Conservation (phyloP, 1,284 basidiomycete genomes). For the Irpex sp. region DNA sequence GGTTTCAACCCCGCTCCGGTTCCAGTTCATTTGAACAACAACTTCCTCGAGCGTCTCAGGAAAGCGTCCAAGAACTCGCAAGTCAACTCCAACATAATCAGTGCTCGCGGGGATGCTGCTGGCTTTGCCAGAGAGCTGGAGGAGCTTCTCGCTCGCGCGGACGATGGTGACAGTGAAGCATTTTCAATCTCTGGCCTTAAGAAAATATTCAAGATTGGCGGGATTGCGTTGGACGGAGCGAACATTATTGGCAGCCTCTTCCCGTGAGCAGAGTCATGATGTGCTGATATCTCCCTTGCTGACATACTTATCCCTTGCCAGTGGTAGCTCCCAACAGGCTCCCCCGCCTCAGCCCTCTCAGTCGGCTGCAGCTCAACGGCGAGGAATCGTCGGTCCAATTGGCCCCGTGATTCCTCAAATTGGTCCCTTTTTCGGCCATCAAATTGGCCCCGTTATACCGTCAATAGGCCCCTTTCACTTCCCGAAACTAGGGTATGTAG, state of each 20-base stretch:
- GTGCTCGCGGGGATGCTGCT: neutral
- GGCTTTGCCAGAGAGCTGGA: neutral
- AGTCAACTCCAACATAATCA: neutral
- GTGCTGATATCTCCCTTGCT: neutral
- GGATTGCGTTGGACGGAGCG: neutral
- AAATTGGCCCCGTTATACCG: neutral
- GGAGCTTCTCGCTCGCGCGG: neutral
- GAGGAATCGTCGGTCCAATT: neutral
- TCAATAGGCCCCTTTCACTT: neutral
- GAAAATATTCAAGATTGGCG: neutral
- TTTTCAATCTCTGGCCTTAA: neutral
- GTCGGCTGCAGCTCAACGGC: neutral
- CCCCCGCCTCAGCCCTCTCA: neutral
- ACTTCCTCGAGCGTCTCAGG: neutral
- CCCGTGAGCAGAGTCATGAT: neutral
- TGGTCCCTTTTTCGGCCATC: too few species aligned
- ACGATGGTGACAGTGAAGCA: neutral
- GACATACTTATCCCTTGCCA: neutral
- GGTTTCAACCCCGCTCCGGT: neutral
- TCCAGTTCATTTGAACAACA: neutral
- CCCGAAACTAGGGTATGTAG: neutral
- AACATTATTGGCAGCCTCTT: neutral
- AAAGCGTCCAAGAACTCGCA: neutral
- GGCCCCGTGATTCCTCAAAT: neutral
- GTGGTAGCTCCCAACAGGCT: neutral